phyloP scores from a whole-genome alignment of 768 basidiomycete genomes.

The Boletus coccyginus region DNA sequence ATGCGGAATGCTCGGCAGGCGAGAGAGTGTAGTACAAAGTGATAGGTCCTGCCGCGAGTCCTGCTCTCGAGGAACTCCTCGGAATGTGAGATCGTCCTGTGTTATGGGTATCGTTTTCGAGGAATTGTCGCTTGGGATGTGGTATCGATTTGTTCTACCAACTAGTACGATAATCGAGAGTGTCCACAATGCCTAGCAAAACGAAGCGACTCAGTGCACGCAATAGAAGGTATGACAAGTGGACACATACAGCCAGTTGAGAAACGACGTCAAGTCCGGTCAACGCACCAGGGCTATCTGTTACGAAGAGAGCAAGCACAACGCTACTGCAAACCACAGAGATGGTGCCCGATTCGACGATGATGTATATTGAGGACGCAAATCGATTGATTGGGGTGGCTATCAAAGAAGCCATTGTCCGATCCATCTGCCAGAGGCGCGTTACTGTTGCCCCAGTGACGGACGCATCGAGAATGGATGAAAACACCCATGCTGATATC shows the following conservation, averaged over 20 bases:
- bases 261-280: background rate
- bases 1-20: no score
- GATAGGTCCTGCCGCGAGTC: background rate
- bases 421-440: background rate
- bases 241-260: background rate
- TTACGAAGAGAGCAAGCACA: background rate
- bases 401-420: background rate
- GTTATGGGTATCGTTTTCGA: no score
- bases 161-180: background rate
- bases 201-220: background rate
- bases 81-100: background rate
- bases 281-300: background rate
- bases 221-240: background rate
- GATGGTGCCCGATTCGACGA: slow-evolving; percentile 1
- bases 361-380: background rate
- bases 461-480: background rate
- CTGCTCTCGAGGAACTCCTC: background rate
- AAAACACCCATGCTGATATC: background rate
- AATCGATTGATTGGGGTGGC: background rate
- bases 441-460: background rate
- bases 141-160: background rate
- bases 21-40: no score
- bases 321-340: background rate
- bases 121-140: background rate
- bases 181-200: background rate